Evolutionary conservation across 495 filamentous ascomycete genomes (phyloP).

Genomic region (Cudoniella acicularis): DNA sequence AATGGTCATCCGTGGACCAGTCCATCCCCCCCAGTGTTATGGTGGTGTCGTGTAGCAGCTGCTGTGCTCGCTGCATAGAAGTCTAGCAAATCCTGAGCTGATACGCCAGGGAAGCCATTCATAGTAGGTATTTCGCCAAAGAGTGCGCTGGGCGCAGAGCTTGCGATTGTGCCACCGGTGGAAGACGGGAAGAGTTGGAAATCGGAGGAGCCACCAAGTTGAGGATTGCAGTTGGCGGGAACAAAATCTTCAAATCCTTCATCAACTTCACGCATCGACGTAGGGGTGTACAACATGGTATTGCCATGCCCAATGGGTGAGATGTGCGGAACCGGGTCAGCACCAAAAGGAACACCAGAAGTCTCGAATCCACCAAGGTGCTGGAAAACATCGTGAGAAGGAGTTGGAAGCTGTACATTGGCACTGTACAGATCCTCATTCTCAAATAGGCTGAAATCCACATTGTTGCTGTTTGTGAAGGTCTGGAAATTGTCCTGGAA

Average conservation of each 20-base stretch:
- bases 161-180: conserved; percentile 13
- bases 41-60: conserved; percentile 13
- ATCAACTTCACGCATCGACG: conserved; percentile 34
- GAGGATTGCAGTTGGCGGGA: conserved; percentile 12
- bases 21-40: conserved; percentile 12
- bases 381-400: conserved; percentile 30
- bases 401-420: conserved; percentile 32
- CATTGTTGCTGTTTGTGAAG: conserved; percentile 10
- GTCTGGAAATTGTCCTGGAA: conserved; percentile 15
- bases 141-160: conserved; percentile 18
- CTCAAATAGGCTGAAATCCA: conserved; percentile 48
- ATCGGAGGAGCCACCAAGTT: conserved; percentile 9
- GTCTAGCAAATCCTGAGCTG: conserved; percentile 21
- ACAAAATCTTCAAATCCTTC: conserved; percentile 27
- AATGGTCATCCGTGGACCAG: conserved; percentile 21
- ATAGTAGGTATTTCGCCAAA: conserved; percentile 25
- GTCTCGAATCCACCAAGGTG: conserved; percentile 29
- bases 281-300: conserved; percentile 60
- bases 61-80: conserved; percentile 25
- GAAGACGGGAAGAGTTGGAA: conserved; percentile 27
- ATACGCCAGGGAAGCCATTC: conserved; percentile 15
- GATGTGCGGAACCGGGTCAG: conserved; percentile 45
- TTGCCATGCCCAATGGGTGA: conserved; percentile 61
- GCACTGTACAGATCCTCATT: conserved; percentile 56
- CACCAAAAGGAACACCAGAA: conserved; percentile 25